These are phyloP conservation scores for Saccharomyces kudriavzevii DNA, from an alignment of 805 yeast genomes.

Conservation along the genomic window DNA sequence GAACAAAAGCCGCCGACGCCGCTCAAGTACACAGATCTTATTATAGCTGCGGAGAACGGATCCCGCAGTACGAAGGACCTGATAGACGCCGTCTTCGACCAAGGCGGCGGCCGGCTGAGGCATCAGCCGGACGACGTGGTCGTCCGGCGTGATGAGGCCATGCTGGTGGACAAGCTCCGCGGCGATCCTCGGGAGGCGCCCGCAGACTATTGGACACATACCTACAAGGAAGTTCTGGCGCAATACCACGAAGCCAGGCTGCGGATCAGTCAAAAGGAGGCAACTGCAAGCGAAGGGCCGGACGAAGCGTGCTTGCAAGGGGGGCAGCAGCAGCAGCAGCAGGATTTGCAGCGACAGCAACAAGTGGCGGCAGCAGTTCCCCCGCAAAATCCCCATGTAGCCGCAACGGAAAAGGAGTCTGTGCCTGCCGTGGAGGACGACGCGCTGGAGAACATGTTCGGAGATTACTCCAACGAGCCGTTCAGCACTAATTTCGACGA, in stretches of 20 bases:
- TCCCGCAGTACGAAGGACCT: background rate
- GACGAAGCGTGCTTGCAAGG: conserved; percentile 2
- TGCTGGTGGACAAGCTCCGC: conserved; percentile 1
- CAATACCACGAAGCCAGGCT: background rate
- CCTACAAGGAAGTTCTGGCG: background rate
- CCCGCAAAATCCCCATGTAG: background rate
- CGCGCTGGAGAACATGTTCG: conserved; percentile 21
- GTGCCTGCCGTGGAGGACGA: conserved; percentile 1
- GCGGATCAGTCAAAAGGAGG: background rate
- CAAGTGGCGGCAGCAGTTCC: conserved; percentile 9
- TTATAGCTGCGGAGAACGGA: background rate
- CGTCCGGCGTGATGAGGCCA: background rate
- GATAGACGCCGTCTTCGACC: background rate
- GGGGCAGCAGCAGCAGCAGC: conserved; percentile 2
- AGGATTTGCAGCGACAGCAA: conserved; percentile 5
- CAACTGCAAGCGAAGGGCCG: conserved; percentile 1
- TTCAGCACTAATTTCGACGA: conserved; percentile 30
- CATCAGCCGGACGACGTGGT: background rate
- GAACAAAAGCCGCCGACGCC: background rate
- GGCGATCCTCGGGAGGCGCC: conserved; percentile 24
- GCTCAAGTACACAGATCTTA: background rate
- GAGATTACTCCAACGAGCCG: conserved; percentile 21
- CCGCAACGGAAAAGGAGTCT: conserved; percentile 6
- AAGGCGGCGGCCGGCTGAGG: background rate
- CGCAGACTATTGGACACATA: conserved; percentile 23